Base-by-base conservation (phyloP, 2,329 filamentous ascomycete species). In the Teratosphaeria nubilosa region DNA sequence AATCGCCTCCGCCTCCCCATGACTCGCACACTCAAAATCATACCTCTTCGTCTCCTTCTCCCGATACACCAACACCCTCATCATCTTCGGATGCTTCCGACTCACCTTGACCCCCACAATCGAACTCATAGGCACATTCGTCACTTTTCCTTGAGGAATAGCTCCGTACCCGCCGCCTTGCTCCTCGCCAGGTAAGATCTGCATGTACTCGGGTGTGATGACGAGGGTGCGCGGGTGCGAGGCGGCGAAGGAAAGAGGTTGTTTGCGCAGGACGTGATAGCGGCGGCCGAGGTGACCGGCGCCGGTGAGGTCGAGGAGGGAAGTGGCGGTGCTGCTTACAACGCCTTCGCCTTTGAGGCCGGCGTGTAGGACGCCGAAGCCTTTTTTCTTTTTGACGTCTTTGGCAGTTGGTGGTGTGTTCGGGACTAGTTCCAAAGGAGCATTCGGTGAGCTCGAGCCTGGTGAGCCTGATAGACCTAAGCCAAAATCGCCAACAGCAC, bases 191-290 rank as follows among this genome's bases (percentile, higher is more conserved):
- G 89, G 88, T 81, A 90, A 86, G 66, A 95, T 90, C 72, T 92
- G 88, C 61, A 95, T 84, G 71, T 91, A 94, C 70, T 95, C 90
- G 60, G 88, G 88, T 66, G 92, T 89, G 63, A 95, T 89, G 53
- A 87, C 85, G 50, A 94, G 77, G 10, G 90, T 82, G 59, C 88
- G 83, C 65, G 91, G 87, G 60, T 88, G 88, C 67, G 87, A 82
- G 3, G 84, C 85, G 50, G 88, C 85, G 66, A 94, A 87, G 25
- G 87, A 85, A 81, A 94, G 90, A 9, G 87, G 86, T 72, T 91
- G 88, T 73, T 91, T 90, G 62, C 89, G 84, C 77, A 87, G 88
- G 16, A 95, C 89, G 13, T 83, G 85, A 73, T 90, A 94, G 65
- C 86, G 87, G 68, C 88, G 86, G 30, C 70, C 70, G 22, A 66